Conservation (phyloP, 2,329 filamentous ascomycete species). For the Blastomyces emzantsi region DNA sequence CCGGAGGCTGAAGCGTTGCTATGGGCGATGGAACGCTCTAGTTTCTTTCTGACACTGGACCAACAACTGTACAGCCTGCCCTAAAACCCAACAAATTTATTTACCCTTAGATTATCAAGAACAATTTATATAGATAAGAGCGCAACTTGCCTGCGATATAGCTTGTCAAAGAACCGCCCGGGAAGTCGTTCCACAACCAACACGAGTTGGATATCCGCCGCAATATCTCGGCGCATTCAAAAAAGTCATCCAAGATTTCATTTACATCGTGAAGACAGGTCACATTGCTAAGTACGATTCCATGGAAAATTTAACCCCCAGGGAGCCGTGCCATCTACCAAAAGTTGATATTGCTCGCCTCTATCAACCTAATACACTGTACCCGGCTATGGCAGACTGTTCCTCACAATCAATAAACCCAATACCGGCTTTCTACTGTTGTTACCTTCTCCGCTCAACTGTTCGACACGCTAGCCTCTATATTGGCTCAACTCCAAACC, state of each 20-base stretch:
- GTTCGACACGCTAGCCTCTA: conserved; percentile 63
- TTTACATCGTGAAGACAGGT: no score
- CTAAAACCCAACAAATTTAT: neutral
- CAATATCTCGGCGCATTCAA: no score
- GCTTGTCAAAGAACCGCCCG: neutral
- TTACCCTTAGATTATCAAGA: neutral
- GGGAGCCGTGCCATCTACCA: neutral
- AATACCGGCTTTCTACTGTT: conserved; percentile 85
- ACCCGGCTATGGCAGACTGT: neutral
- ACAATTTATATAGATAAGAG: neutral
- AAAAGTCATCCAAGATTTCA: no score
- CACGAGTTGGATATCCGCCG: neutral
- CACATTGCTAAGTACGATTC: no score
- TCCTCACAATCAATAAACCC: conserved; percentile 30
- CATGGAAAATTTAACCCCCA: neutral
- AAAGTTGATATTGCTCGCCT: neutral
- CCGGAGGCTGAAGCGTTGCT: neutral
- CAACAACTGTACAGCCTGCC: neutral
- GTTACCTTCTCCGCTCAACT: conserved; percentile 83
- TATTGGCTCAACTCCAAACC: conserved; percentile 86
- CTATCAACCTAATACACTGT: neutral
- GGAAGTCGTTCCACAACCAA: neutral
- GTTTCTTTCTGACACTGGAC: neutral
- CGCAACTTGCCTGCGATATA: neutral
- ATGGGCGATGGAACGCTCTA: neutral